Conservation (phyloP, 768 basidiomycete genomes). For the Calocera viscosa region DNA sequence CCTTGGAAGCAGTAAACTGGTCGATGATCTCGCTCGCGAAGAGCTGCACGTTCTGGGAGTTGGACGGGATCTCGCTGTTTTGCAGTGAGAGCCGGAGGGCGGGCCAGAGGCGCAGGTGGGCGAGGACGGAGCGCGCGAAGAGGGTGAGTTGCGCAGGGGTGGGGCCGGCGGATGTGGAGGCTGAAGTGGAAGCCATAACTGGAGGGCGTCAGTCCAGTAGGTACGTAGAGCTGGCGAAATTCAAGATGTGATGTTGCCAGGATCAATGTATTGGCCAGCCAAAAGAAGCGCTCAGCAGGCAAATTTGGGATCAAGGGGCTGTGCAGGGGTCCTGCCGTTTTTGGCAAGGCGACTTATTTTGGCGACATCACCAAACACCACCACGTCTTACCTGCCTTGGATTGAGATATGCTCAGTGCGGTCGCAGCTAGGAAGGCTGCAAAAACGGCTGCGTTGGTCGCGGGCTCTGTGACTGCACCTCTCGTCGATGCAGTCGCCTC, state of each 20-base stretch:
- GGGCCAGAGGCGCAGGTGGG: slow-evolving; percentile 29
- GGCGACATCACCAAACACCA: background rate
- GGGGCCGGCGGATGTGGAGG: background rate
- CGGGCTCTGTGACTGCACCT: background rate
- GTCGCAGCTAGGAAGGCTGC: slow-evolving; percentile 59
- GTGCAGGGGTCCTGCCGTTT: slow-evolving; percentile 6
- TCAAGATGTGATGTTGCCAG: background rate
- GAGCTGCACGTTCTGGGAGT: background rate
- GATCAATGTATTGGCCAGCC: background rate
- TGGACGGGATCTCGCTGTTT: slow-evolving; percentile 9
- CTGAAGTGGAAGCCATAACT: background rate
- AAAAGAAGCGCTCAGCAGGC: background rate
- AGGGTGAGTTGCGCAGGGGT: slow-evolving; percentile 13
- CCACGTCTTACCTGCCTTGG: background rate
- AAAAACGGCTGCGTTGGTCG: slow-evolving; percentile 8
- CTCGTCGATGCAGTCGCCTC: background rate
- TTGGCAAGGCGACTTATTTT: background rate
- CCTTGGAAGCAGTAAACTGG: background rate
- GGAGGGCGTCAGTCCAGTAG: no score
- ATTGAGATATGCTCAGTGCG: slow-evolving; percentile 48
- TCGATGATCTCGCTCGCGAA: slow-evolving; percentile 2
- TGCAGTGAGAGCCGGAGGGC: slow-evolving; percentile 25
- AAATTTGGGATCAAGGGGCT: background rate
- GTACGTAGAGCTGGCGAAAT: no score
- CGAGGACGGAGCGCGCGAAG: slow-evolving; percentile 27